Conservation (phyloP, 306 rosid genomes). For the Vigna mungo region DNA sequence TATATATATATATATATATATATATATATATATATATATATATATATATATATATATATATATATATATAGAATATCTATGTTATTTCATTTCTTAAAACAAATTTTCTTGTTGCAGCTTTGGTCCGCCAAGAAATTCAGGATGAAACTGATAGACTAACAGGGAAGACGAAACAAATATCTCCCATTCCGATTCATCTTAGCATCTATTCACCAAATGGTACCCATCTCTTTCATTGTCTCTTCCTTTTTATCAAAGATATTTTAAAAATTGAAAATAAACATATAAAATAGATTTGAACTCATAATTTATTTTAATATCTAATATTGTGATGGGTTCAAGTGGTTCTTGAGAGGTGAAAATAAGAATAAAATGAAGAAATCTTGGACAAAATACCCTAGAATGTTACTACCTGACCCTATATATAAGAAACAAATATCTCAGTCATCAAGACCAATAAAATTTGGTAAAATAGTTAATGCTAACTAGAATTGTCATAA, state of each 20-base stretch:
- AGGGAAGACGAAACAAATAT: constrained; percentile 85
- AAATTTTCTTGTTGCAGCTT: constrained; percentile 55
- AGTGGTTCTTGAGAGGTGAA: too few species aligned
- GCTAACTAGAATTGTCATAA: too few species aligned
- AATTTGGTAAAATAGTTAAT: too few species aligned
- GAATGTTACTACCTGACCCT: neutral
- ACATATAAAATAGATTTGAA: constrained; percentile 17
- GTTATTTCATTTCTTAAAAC: constrained; percentile 20
- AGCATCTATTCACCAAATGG: constrained; percentile 95
- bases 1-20: too few species aligned
- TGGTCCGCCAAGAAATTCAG: constrained; percentile 89
- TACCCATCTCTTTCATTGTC: constrained; percentile 37
- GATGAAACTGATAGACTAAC: constrained; percentile 93
- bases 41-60: too few species aligned
- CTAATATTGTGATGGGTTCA: neutral
- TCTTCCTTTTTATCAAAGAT: neutral
- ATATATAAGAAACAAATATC: too few species aligned
- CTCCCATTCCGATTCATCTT: constrained; percentile 94
- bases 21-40: too few species aligned
- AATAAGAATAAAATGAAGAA: too few species aligned
- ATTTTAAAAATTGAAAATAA: constrained; percentile 12
- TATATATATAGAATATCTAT: constrained; percentile 7
- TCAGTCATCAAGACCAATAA: too few species aligned
- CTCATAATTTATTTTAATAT: constrained; percentile 26
- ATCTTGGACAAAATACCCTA: neutral